Evolutionary conservation across 257 asterid genomes (phyloP), one percentile per base, ranked within the genome.

Genomic region (Echites panduratus): DNA sequence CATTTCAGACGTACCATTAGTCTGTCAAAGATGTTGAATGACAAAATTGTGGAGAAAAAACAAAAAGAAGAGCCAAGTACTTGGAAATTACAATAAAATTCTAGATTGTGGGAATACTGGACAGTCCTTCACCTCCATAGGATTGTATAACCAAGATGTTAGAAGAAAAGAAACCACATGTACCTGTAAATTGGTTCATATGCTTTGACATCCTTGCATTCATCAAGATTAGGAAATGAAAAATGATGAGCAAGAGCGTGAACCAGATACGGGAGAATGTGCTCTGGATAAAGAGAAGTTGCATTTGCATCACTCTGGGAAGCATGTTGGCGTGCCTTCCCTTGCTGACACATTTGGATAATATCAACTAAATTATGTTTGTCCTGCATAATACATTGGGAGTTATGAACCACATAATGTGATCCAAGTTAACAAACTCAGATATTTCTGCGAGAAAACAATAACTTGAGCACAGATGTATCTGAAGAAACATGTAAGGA

Each of bases 101-200:
- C 59, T 59, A 7, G 26, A 20, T 59, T 3, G 9, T 24, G 4
- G 26, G 26, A 32, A 16, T 4, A 44, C 19, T 24, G 43, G 27
- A 49, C 52, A 22, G 49, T 29, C 16, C 43, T 40, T 56, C 75
- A 76, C 57, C 35, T 76, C 79, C 69, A 27, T 59, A 65, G 41
- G 61, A 67, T 57, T 16, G 35, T 61, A 76, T 41, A 49, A 59
- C 73, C 40, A 72, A 53, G 35, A 71, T 48, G 75, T 63, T 22
- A 47, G 44, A 75, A 47, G 56, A 68, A 70, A 73, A 73, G 74
- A 86, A 81, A 79, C 70, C 74, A 75, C 54, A 63, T 79, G 72
- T 92, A 95, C 99, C 99, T 92, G 96, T 95, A 95, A 81, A 84
- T 76, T 76, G 86, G 84, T 83, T 92, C 98, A 82, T 77, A 92